These are phyloP conservation scores for Pichia sp. DNA, from an alignment of 1,139 yeast species.

Conservation along the genomic window DNA sequence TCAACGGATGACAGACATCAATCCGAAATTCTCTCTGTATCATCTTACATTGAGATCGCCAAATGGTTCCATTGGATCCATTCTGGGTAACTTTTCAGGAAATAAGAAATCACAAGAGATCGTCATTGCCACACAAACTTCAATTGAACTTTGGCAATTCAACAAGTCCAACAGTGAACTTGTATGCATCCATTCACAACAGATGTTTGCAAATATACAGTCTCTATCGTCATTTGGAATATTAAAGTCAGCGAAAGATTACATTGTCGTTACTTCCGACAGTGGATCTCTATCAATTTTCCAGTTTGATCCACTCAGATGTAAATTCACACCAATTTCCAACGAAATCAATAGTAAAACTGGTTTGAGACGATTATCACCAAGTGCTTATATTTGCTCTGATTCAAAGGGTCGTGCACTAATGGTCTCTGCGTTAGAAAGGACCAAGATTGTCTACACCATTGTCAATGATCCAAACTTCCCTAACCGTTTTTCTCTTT, in stretches of 20 bases:
- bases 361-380: constrained; percentile 68
- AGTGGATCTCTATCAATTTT: constrained; percentile 66
- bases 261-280: constrained; percentile 67
- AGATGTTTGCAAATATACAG: constrained; percentile 56
- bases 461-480: constrained; percentile 36
- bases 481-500: constrained; percentile 42
- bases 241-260: constrained; percentile 49
- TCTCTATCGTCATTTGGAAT: constrained; percentile 43
- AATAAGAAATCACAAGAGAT: constrained; percentile 52
- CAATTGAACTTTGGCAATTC: constrained; percentile 45
- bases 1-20: constrained; percentile 16
- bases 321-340: constrained; percentile 41
- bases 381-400: constrained; percentile 68
- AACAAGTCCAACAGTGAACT: constrained; percentile 54
- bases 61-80: constrained; percentile 43
- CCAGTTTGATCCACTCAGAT: constrained; percentile 35
- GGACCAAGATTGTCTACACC: constrained; percentile 60
- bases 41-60: constrained; percentile 60
- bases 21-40: constrained; percentile 50
- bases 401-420: constrained; percentile 73
- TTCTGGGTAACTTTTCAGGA: constrained; percentile 65
- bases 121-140: constrained; percentile 49
- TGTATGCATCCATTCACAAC: constrained; percentile 34
- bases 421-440: constrained; percentile 66
- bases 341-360: constrained; percentile 70